Conservation (phyloP, 2,329 filamentous ascomycete species). For the Aspergillus calidoustus region DNA sequence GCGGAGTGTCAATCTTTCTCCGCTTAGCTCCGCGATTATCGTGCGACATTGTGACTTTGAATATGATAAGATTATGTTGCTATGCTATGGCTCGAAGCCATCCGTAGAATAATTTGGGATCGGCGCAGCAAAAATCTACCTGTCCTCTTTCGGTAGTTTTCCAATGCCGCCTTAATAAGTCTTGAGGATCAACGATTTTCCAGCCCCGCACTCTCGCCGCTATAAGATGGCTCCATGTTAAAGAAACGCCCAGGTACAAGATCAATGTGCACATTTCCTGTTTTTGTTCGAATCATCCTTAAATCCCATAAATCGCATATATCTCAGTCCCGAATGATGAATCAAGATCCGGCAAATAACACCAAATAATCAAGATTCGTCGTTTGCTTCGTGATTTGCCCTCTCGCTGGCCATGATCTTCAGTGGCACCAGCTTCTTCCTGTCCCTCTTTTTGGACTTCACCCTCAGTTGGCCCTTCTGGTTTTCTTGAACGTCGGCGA, state of each 20-base stretch:
- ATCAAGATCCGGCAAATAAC: too few species aligned
- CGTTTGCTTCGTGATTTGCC: background rate
- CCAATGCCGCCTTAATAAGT: slow-evolving; percentile 1
- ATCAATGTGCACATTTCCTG: too few species aligned
- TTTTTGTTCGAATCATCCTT: too few species aligned
- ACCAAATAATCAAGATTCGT: background rate
- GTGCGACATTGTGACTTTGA: slow-evolving; percentile 36
- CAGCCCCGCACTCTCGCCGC: background rate
- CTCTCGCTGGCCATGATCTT: background rate
- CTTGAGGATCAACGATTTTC: background rate
- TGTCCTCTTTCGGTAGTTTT: background rate
- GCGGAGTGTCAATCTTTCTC: slow-evolving; percentile 42
- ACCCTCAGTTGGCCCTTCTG: background rate
- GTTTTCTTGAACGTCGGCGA: slow-evolving; percentile 26
- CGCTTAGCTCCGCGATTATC: slow-evolving; percentile 43
- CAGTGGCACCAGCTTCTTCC: background rate
- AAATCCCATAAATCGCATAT: too few species aligned
- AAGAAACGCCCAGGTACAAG: too few species aligned
- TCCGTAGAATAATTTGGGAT: slow-evolving; percentile 10
- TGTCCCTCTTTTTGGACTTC: background rate
- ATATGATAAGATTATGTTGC: slow-evolving; percentile 17
- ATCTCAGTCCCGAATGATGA: too few species aligned
- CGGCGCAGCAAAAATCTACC: slow-evolving; percentile 17
- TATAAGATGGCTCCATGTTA: background rate
- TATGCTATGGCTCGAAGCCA: background rate